Base-by-base conservation (phyloP, 345 rosid species). In the Citrus medica region DNA sequence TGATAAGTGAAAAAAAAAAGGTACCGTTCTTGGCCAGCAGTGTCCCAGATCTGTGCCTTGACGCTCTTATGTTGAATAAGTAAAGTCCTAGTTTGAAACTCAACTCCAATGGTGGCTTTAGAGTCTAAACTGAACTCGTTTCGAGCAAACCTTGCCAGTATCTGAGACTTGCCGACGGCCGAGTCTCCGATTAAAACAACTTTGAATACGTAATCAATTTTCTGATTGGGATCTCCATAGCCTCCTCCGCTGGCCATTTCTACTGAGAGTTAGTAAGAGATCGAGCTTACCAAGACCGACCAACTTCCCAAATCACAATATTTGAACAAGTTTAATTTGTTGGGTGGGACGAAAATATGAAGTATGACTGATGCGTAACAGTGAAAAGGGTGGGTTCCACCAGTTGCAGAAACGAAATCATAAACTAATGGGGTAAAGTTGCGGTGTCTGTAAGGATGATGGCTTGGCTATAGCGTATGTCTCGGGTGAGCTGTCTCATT, bases 11-110 rank as follows among this genome's bases (percentile, higher is more conserved):
- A 38, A 38, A 68, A 46, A 22, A 7, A 32, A 40, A 3, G 38
- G 63, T 71, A 91, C 95, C 95, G 83, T 85, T 95, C 98, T 80
- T 95, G 97, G 22, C 98, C 99, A 74, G 98, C 98, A 76, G 98
- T 95, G 76, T 95, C 98, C 98, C 98, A 95, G 98, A 95, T 93
- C 98, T 95, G 98, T 74, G 98, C 98, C 84, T 95, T 93, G 38
- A 95, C 88, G 76, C 90, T 89, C 84, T 93, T 93, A 19, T 91
- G 92, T 42, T 92, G 86, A 71, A 95, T 93, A 25, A 82, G 82
- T 63, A 93, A 80, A 7, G 92, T 91, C 71, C 92, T 89, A 58
- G 98, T 95, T 82, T 95, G 97, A 78, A 95, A 95, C 87, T 95
- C 98, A 22, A 93, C 98, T 24, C 98, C 98, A 71, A 93, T 95